Evolutionary conservation across 129 eudicot species (phyloP).

Genomic region (Heracleum sosnowskyi): DNA sequence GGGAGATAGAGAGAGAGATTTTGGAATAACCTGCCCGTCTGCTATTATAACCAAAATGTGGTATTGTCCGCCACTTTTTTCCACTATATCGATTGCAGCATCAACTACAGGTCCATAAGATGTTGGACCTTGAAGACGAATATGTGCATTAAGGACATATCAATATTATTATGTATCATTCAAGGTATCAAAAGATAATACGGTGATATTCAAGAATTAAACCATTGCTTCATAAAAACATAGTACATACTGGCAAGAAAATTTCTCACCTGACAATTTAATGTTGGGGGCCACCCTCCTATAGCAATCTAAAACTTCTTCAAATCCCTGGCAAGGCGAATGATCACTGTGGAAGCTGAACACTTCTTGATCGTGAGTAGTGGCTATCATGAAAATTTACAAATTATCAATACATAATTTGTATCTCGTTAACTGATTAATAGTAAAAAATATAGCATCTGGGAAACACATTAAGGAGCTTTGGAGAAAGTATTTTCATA

Average conservation of each 20-base stretch:
- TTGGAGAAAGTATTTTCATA: not conserved
- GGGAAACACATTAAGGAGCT: not conserved
- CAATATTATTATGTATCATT: not conserved
- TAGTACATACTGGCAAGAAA: not conserved
- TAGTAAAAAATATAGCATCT: not conserved
- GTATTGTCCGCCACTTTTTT: conserved; percentile 72
- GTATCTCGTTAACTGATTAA: not conserved
- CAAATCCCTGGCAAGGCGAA: conserved; percentile 78
- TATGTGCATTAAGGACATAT: not conserved
- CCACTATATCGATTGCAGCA: conserved; percentile 69
- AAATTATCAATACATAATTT: not conserved
- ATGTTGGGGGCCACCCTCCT: conserved; percentile 40
- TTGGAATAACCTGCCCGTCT: conserved; percentile 59
- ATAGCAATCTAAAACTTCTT: conserved; percentile 73
- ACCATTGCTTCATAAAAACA: not conserved
- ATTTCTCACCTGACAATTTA: conserved; percentile 46
- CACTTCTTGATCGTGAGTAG: conserved; percentile 65
- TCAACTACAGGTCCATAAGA: conserved; percentile 64
- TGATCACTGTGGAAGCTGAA: conserved; percentile 65
- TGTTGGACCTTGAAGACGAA: conserved; percentile 56
- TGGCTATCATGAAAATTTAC: conserved; percentile 21
- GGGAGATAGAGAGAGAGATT: conserved; percentile 16
- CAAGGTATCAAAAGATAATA: not conserved
- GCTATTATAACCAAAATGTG: conserved; percentile 74
- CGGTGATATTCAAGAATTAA: not conserved